Conservation (phyloP, 2,329 filamentous ascomycete genomes). For the Macrophomina phaseolina region DNA sequence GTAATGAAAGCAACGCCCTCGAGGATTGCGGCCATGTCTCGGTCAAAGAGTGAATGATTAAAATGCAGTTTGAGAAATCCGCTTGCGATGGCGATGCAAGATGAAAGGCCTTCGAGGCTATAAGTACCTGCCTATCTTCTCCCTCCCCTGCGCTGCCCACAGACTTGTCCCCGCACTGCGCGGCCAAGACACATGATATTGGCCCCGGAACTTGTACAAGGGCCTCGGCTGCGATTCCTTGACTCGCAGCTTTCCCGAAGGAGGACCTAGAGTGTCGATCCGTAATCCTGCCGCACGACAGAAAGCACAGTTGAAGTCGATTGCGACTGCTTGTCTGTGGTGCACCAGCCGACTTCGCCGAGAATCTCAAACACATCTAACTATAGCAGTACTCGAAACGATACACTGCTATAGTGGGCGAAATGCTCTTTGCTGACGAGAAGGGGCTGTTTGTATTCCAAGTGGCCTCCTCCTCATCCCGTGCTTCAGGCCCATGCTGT, state of each 20-base stretch:
- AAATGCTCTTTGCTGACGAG: too few relatives aligned
- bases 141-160: neutral
- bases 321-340: too few relatives aligned
- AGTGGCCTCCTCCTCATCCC: neutral
- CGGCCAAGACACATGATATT: neutral
- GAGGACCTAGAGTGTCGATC: neutral
- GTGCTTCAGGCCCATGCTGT: slow-evolving; percentile 1
- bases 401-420: too few relatives aligned
- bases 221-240: neutral
- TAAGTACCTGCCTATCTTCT: neutral
- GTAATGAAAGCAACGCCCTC: slow-evolving; percentile 57
- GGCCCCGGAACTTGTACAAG: neutral
- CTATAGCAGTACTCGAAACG: too few relatives aligned
- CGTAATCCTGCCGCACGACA: too few relatives aligned
- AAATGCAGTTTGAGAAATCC: neutral
- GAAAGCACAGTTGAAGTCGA: too few relatives aligned
- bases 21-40: slow-evolving; percentile 47
- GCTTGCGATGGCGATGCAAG: neutral
- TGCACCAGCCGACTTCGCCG: too few relatives aligned
- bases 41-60: neutral
- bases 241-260: neutral
- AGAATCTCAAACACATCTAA: too few relatives aligned
- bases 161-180: neutral
- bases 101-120: neutral
- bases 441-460: neutral